phyloP scores from a whole-genome alignment of 2,329 filamentous ascomycete species.

The Bipolaris sorokiniana region DNA sequence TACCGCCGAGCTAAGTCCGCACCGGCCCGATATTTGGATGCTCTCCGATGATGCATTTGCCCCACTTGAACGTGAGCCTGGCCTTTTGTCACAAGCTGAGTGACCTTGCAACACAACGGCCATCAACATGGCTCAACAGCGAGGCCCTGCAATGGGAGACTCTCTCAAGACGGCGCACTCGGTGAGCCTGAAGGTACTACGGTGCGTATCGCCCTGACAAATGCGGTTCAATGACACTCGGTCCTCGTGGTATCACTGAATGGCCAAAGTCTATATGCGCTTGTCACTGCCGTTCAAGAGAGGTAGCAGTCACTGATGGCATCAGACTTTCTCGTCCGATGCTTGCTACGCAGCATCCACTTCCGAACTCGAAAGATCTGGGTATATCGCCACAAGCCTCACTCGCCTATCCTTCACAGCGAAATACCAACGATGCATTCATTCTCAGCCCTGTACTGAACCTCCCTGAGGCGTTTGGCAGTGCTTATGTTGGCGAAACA shows the following conservation, averaged over 20 bases:
- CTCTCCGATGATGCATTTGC: slow-evolving; percentile 10
- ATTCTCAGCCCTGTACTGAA: slow-evolving; percentile 71
- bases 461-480: slow-evolving; percentile 88
- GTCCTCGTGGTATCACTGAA: neutral
- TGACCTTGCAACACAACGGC: slow-evolving; percentile 9
- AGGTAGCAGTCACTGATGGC: neutral
- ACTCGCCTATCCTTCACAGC: slow-evolving; percentile 69
- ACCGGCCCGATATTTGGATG: slow-evolving; percentile 1
- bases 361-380: slow-evolving; percentile 60
- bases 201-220: slow-evolving; percentile 61
- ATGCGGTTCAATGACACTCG: neutral
- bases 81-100: slow-evolving; percentile 13
- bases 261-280: neutral
- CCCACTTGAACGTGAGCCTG: slow-evolving; percentile 22
- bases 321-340: slow-evolving; percentile 80
- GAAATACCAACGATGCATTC: slow-evolving; percentile 58
- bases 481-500: slow-evolving; percentile 92
- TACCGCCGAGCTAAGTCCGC: slow-evolving; percentile 11
- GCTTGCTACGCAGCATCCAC: slow-evolving; percentile 72
- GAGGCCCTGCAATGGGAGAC: slow-evolving; percentile 48
- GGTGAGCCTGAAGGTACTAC: slow-evolving; percentile 80
- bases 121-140: slow-evolving; percentile 47
- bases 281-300: neutral
- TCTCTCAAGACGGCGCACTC: slow-evolving; percentile 68
- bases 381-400: slow-evolving; percentile 64